phyloP scores from a whole-genome alignment of 805 yeast genomes.

The Candida multigemmis region DNA sequence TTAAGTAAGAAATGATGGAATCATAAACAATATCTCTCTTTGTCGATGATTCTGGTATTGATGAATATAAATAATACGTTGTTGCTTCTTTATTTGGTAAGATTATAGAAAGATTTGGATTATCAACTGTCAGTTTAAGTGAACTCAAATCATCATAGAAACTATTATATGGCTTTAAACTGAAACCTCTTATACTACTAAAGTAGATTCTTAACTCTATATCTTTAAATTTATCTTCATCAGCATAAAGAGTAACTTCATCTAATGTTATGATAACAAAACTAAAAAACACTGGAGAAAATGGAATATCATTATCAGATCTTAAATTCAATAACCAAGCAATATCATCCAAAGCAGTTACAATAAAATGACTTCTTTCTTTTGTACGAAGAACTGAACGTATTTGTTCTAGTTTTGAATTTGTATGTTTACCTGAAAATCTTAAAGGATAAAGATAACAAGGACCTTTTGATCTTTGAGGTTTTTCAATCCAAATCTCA shows the following conservation, averaged over 20 bases:
- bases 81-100: constrained; percentile 22
- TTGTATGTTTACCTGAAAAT: constrained; percentile 24
- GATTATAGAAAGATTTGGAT: constrained; percentile 11
- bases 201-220: constrained; percentile 15
- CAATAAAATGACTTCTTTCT: constrained; percentile 29
- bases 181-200: constrained; percentile 13
- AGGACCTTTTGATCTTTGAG: constrained; percentile 22
- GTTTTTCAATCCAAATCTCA: constrained; percentile 27
- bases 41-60: constrained; percentile 20
- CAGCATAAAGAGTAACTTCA: constrained; percentile 44
- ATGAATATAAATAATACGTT: constrained; percentile 19
- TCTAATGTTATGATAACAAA: constrained; percentile 34
- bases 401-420: constrained; percentile 18
- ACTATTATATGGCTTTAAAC: constrained; percentile 41
- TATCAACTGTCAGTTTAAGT: constrained; percentile 11
- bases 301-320: constrained; percentile 67
- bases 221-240: constrained; percentile 32
- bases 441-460: constrained; percentile 19
- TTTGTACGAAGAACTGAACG: constrained; percentile 19
- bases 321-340: constrained; percentile 76
- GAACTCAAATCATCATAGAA: constrained; percentile 49
- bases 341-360: constrained; percentile 67
- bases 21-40: constrained; percentile 13
- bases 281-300: constrained; percentile 79
- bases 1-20: constrained; percentile 38